Evolutionary conservation across 208 protist species (phyloP).

Genomic region (Trypanosoma platydactyli): DNA sequence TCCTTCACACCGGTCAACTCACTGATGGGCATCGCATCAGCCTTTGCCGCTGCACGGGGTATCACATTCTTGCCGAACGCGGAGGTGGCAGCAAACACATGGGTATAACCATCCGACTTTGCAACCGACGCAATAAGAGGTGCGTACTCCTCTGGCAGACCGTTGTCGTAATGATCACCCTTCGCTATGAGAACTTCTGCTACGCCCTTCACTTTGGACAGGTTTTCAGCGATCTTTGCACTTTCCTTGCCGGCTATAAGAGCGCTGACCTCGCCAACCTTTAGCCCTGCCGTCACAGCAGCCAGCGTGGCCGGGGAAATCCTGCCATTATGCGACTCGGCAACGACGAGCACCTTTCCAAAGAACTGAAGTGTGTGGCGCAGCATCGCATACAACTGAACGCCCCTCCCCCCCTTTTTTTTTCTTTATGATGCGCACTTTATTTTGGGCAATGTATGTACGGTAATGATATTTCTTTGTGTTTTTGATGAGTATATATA

Average conservation of each 20-base stretch:
- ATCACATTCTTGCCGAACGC: conserved; percentile 95
- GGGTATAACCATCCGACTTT: conserved; percentile 78
- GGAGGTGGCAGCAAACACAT: conserved; percentile 93
- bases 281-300: conserved; percentile 84
- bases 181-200: conserved; percentile 66
- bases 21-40: conserved; percentile 90
- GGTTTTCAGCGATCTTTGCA: conserved; percentile 29
- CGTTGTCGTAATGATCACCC: conserved; percentile 74
- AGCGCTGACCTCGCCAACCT: conserved; percentile 82
- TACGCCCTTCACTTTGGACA: conserved; percentile 82
- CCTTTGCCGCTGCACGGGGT: conserved; percentile 90
- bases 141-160: conserved; percentile 82
- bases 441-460: too few relatives aligned
- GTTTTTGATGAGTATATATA: conserved; percentile 1
- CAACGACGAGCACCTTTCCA: conserved; percentile 75
- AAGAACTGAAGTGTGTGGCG: conserved; percentile 31
- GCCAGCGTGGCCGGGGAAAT: conserved; percentile 77
- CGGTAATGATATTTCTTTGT: too few relatives aligned
- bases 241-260: conserved; percentile 74
- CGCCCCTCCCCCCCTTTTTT: background rate
- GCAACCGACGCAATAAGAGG: conserved; percentile 57
- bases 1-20: conserved; percentile 92
- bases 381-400: conserved; percentile 43
- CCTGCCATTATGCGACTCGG: conserved; percentile 62
- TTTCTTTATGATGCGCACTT: conserved; percentile 1